Evolutionary conservation across 495 filamentous ascomycete species (phyloP).

Genomic region (Aspergillus nanangensis): DNA sequence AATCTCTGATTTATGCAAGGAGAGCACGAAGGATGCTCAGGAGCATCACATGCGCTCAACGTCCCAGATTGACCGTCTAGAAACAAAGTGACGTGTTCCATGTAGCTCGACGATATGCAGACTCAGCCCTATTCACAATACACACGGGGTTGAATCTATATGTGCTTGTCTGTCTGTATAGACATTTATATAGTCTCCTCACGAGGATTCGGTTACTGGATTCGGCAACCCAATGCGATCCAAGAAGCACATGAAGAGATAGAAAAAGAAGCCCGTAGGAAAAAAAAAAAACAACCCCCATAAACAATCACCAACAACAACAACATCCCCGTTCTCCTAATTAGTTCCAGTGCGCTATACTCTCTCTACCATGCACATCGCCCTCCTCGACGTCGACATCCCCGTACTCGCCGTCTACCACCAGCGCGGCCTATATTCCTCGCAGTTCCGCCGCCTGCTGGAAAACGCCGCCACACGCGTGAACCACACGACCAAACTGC

Average conservation of each 20-base stretch:
- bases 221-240: constrained; percentile 11
- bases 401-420: constrained; percentile 32
- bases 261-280: constrained; percentile 8
- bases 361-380: constrained; percentile 33
- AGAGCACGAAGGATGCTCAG: too few species aligned
- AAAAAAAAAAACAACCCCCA: neutral
- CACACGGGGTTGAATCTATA: too few species aligned
- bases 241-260: constrained; percentile 9
- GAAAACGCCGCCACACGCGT: constrained; percentile 28
- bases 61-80: too few species aligned
- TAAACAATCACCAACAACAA: neutral
- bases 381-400: constrained; percentile 37
- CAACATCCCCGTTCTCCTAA: too few species aligned
- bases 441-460: constrained; percentile 32
- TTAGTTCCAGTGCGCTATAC: too few species aligned
- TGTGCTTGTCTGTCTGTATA: too few species aligned
- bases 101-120: too few species aligned
- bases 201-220: constrained; percentile 10
- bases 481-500: constrained; percentile 16
- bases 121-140: too few species aligned
- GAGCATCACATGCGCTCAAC: too few species aligned
- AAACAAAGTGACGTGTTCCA: too few species aligned
- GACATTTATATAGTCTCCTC: too few species aligned
- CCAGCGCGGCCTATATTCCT: constrained; percentile 33
- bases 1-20: too few species aligned